Evolutionary conservation across 1,139 yeast species (phyloP).

Genomic region (Hemisphaericaspora xylofermentans): DNA sequence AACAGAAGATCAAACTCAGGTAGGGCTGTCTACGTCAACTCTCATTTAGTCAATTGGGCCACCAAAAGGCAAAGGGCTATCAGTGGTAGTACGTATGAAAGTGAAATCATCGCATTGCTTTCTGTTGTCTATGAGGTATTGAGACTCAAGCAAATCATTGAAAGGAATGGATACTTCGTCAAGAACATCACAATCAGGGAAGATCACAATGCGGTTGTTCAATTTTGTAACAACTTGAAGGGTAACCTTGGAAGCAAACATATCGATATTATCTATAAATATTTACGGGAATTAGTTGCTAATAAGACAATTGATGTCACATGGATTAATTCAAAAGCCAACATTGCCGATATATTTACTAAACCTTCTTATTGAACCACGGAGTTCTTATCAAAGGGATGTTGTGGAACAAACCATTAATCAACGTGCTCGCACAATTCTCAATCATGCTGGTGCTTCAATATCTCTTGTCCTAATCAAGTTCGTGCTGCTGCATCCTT

Average conservation of each 20-base stretch:
- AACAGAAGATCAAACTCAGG: conserved; percentile 1
- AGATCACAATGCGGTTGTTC: background rate
- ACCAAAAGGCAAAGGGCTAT: conserved; percentile 1
- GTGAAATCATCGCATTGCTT: background rate
- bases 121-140: background rate
- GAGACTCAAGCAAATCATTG: background rate
- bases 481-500: too few relatives aligned
- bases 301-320: background rate
- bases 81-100: background rate
- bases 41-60: conserved; percentile 3
- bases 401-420: too few relatives aligned
- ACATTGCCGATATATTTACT: conserved; percentile 1
- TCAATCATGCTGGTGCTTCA: too few relatives aligned
- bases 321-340: background rate
- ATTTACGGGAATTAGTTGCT: background rate
- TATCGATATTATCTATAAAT: background rate
- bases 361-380: too few relatives aligned
- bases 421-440: too few relatives aligned
- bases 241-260: background rate
- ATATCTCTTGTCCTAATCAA: too few relatives aligned
- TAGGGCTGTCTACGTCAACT: conserved; percentile 3
- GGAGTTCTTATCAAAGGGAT: too few relatives aligned
- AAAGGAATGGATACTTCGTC: background rate
- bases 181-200: background rate
- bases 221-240: background rate